Evolutionary conservation across 805 yeast species (phyloP).

Genomic region (Candida peoriensis): DNA sequence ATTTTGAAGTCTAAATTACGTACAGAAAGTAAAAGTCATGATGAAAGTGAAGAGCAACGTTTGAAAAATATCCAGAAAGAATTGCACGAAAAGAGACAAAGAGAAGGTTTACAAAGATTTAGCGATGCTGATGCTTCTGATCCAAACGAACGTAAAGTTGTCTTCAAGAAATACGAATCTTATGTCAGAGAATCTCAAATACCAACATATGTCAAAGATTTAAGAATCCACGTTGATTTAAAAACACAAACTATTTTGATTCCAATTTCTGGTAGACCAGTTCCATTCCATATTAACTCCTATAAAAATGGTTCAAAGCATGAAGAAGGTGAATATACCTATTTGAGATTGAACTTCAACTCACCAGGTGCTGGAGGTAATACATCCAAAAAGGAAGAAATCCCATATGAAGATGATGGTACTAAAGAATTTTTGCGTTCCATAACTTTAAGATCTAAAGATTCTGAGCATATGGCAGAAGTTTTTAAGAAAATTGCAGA

Average conservation of each 20-base stretch:
- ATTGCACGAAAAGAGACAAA: slow-evolving; percentile 78
- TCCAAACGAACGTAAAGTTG: slow-evolving; percentile 53
- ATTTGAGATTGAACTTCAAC: slow-evolving; percentile 83
- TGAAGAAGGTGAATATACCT: slow-evolving; percentile 95
- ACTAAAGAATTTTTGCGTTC: slow-evolving; percentile 85
- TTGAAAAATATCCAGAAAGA: slow-evolving; percentile 79
- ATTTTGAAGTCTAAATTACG: slow-evolving; percentile 75
- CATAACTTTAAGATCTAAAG: slow-evolving; percentile 83
- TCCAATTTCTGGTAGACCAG: slow-evolving; percentile 94
- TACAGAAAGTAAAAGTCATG: slow-evolving; percentile 66
- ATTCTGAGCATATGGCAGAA: slow-evolving; percentile 85
- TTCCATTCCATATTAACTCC: slow-evolving; percentile 93
- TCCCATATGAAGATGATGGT: slow-evolving; percentile 87
- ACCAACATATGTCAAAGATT: slow-evolving; percentile 75
- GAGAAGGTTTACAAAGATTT: slow-evolving; percentile 79
- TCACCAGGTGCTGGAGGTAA: slow-evolving; percentile 86
- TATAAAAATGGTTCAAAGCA: slow-evolving; percentile 92
- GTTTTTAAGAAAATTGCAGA: slow-evolving; percentile 87
- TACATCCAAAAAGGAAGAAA: slow-evolving; percentile 63
- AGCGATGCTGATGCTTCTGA: slow-evolving; percentile 73
- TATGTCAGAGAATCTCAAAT: slow-evolving; percentile 91
- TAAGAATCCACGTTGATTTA: slow-evolving; percentile 81
- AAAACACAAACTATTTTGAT: slow-evolving; percentile 83
- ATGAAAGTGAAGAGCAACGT: slow-evolving; percentile 73
- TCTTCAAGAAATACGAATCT: slow-evolving; percentile 91